A percentile compares a stretch with the other conserved stretches of the same genome.
phyloP scores from a whole-genome alignment of 78 protist genomes.

The Speleostelium caveatum region DNA sequence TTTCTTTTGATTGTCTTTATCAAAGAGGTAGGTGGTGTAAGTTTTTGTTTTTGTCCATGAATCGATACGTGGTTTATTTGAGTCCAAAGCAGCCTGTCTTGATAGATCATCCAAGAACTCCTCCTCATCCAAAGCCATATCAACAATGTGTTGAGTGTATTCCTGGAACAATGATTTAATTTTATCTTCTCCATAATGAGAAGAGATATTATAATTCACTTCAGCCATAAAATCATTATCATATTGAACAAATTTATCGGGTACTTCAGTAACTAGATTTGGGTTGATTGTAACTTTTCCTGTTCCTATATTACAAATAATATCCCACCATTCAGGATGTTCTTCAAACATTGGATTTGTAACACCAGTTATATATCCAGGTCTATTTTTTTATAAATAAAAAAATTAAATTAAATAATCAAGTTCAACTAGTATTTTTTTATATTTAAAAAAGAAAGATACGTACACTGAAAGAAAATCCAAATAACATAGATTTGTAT shows the following conservation, averaged over 20 bases:
- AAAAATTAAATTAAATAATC: not conserved
- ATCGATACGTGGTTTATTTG: slow-evolving; percentile 49
- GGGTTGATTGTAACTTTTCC: slow-evolving; percentile 84
- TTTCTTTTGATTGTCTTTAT: slow-evolving; percentile 31
- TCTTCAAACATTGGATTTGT: slow-evolving; percentile 90
- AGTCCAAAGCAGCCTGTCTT: slow-evolving; percentile 46
- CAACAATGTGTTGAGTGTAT: slow-evolving; percentile 82
- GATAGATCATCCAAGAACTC: slow-evolving; percentile 77
- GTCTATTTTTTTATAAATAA: slow-evolving; percentile 2
- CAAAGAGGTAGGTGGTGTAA: slow-evolving; percentile 54
- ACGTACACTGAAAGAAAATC: slow-evolving; percentile 57
- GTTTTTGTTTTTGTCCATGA: slow-evolving; percentile 67
- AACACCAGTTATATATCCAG: slow-evolving; percentile 88
- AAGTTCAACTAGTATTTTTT: not conserved
- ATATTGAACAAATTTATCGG: slow-evolving; percentile 50
- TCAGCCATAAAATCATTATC: slow-evolving; percentile 81
- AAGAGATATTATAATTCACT: slow-evolving; percentile 61
- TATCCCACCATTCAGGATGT: slow-evolving; percentile 89
- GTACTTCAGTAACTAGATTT: slow-evolving; percentile 23
- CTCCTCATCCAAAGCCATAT: slow-evolving; percentile 77
- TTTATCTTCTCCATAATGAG: slow-evolving; percentile 74
- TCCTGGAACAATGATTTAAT: slow-evolving; percentile 68
- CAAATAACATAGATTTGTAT: slow-evolving; percentile 79
- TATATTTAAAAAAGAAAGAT: not conserved
- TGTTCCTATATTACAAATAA: slow-evolving; percentile 84